Percentiles rank a stretch among this genome's conserved stretches.
phyloP scores from a whole-genome alignment of 495 filamentous ascomycete genomes.

The Hypoxylon subgilvum region DNA sequence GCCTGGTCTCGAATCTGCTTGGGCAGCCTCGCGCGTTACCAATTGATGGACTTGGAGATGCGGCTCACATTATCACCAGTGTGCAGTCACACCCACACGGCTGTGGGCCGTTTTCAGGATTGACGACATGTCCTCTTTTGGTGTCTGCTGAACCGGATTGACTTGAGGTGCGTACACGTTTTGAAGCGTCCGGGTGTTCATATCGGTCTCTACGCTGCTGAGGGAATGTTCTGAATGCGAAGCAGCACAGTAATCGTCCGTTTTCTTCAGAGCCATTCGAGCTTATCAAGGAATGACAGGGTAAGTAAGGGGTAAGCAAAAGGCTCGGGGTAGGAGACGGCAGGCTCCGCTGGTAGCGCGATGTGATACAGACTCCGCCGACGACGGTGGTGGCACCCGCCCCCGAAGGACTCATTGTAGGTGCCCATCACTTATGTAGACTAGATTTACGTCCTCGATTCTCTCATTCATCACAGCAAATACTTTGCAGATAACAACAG shows the following conservation, averaged over 20 bases:
- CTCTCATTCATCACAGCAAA: not conserved
- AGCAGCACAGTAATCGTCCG: no score
- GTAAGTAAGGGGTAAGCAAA: no score
- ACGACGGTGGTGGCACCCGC: not conserved
- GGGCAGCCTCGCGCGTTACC: not conserved
- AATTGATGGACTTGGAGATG: not conserved
- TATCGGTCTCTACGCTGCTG: no score
- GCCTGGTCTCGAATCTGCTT: not conserved
- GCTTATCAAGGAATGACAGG: no score
- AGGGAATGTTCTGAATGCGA: no score
- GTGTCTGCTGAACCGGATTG: no score
- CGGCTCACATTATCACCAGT: no score
- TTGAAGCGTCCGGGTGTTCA: no score
- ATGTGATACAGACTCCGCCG: not conserved
- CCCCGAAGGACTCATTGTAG: not conserved
- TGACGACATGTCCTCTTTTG: no score
- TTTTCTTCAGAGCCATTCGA: no score
- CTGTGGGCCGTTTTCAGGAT: not conserved
- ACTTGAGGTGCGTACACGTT: no score
- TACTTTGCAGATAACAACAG: not conserved
- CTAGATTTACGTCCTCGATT: not conserved
- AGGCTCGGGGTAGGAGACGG: constrained; percentile 12
- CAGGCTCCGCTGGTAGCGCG: constrained; percentile 5
- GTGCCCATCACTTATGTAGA: constrained; percentile 13
- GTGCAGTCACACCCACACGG: not conserved